Evolutionary conservation across 2,329 filamentous ascomycete species (phyloP).

Genomic region (Lizonia empirigonia): DNA sequence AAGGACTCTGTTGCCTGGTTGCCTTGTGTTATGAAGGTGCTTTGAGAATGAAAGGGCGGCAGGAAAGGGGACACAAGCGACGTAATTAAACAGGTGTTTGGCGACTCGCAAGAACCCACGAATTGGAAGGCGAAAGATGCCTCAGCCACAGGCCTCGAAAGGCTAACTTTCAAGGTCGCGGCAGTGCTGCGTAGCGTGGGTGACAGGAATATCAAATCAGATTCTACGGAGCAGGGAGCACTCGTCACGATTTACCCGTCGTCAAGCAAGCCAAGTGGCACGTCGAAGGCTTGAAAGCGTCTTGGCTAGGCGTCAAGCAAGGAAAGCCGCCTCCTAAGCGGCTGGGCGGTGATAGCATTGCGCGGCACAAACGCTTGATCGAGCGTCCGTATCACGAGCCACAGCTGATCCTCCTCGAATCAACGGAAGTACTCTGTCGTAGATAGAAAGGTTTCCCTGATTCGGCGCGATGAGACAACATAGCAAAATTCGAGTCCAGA

Average conservation of each 20-base stretch:
- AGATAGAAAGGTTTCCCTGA: neutral
- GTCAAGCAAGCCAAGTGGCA: slow-evolving; percentile 26
- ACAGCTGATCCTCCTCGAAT: slow-evolving; percentile 12
- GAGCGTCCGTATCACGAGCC: neutral
- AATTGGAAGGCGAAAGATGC: slow-evolving; percentile 6
- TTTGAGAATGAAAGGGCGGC: slow-evolving; percentile 2
- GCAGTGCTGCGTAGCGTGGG: slow-evolving; percentile 14
- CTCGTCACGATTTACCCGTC: slow-evolving; percentile 25
- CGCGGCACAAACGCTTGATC: slow-evolving; percentile 28
- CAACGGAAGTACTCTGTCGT: neutral
- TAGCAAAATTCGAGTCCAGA: neutral
- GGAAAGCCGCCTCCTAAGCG: slow-evolving; percentile 6
- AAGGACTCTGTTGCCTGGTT: slow-evolving; percentile 9
- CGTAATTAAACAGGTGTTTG: slow-evolving; percentile 18
- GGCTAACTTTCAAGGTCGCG: neutral
- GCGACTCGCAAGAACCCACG: slow-evolving; percentile 4
- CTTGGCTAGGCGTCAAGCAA: slow-evolving; percentile 15
- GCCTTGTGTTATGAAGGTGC: slow-evolving; percentile 4
- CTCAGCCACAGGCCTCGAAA: slow-evolving; percentile 11
- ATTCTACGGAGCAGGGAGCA: neutral
- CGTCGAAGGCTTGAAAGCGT: slow-evolving; percentile 24
- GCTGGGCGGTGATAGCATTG: slow-evolving; percentile 22
- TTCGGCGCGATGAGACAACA: neutral
- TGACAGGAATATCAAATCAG: slow-evolving; percentile 16
- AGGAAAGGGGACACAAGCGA: slow-evolving; percentile 17